Evolutionary conservation across 1,284 basidiomycete species (phyloP).

Genomic region (Ganoderma resinaceum): DNA sequence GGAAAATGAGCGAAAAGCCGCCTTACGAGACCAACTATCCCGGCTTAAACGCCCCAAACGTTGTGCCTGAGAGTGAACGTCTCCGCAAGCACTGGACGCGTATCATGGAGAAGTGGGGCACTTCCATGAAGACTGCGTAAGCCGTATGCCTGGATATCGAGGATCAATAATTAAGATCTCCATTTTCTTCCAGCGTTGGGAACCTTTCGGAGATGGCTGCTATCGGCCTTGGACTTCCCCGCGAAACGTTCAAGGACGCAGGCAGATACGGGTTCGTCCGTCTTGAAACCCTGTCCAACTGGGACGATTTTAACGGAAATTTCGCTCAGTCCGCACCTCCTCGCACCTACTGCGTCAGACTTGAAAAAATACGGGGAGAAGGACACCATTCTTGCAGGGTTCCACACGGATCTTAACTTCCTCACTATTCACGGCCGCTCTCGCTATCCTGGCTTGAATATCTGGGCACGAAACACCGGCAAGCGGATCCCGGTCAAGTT

Average conservation of each 20-base stretch:
- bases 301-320: not conserved
- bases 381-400: conserved; percentile 88
- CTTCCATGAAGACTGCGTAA: conserved; percentile 84
- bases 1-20: conserved; percentile 81
- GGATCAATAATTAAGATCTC: not conserved
- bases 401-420: conserved; percentile 88
- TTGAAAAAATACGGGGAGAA: conserved; percentile 78
- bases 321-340: conserved; percentile 74
- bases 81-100: conserved; percentile 69
- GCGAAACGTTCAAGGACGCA: conserved; percentile 73
- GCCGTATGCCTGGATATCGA: conserved; percentile 34
- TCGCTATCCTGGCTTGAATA: conserved; percentile 83
- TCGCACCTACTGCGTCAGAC: conserved; percentile 92
- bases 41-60: conserved; percentile 78
- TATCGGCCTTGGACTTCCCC: conserved; percentile 77
- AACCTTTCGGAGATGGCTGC: conserved; percentile 85
- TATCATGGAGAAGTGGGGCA: conserved; percentile 85
- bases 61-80: conserved; percentile 67
- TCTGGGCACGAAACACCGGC: conserved; percentile 92
- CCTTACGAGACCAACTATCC: conserved; percentile 84
- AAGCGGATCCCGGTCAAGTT: conserved; percentile 87
- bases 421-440: conserved; percentile 92
- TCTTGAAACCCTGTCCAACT: not conserved
- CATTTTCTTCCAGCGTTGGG: conserved; percentile 62
- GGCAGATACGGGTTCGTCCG: conserved; percentile 78